Evolutionary conservation across 768 basidiomycete genomes (phyloP).

Genomic region (Rickenella mellea): DNA sequence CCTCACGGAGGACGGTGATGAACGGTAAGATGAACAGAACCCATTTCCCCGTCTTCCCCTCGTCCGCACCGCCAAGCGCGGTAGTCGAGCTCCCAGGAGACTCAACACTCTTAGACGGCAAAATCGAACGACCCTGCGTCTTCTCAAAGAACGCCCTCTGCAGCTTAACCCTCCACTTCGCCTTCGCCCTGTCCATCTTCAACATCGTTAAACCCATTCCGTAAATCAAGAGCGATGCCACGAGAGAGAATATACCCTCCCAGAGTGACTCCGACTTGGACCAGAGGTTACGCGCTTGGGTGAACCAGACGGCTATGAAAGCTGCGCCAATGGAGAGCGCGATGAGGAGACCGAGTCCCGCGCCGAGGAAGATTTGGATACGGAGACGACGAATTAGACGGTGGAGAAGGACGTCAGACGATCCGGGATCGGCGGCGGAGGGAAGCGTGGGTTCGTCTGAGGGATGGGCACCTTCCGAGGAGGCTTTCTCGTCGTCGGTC

Average conservation of each 20-base stretch:
- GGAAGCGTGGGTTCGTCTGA: conserved; percentile 28
- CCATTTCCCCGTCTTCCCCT: conserved; percentile 57
- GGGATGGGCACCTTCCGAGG: conserved; percentile 4
- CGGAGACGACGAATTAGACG: not conserved
- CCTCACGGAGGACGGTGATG: conserved; percentile 90
- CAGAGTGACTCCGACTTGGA: conserved; percentile 76
- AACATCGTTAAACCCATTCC: conserved; percentile 93
- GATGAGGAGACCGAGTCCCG: conserved; percentile 62
- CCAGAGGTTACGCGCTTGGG: conserved; percentile 80
- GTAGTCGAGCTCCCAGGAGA: conserved; percentile 32
- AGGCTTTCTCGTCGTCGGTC: not conserved
- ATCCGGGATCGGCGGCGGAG: conserved; percentile 65
- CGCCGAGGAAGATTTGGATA: conserved; percentile 66
- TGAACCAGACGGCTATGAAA: conserved; percentile 95
- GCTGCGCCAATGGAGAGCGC: conserved; percentile 81
- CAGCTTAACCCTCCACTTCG: conserved; percentile 93
- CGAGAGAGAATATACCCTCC: conserved; percentile 81
- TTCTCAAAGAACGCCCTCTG: conserved; percentile 60
- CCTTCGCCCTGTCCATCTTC: conserved; percentile 86
- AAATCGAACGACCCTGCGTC: conserved; percentile 33
- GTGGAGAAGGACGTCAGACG: not conserved
- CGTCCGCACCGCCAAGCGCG: conserved; percentile 19
- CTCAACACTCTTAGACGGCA: not conserved
- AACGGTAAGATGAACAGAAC: conserved; percentile 83
- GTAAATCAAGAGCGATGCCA: conserved; percentile 78